phyloP scores from a whole-genome alignment of 2,329 filamentous ascomycete species.

The Fusarium vanettenii region DNA sequence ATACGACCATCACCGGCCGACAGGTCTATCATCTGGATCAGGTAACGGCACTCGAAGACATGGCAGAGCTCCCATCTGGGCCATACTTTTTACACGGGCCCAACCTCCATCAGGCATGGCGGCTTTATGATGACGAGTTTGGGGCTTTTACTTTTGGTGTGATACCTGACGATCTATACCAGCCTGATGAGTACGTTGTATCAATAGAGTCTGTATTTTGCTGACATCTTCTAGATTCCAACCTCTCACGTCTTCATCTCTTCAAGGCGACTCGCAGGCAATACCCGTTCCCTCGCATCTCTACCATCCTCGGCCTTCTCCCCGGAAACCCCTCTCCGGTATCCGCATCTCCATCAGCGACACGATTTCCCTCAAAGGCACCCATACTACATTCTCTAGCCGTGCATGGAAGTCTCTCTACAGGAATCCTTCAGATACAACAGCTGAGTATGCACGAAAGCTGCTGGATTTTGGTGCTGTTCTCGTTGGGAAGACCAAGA shows the following conservation, averaged over 20 bases:
- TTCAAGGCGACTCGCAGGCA: constrained; percentile 41
- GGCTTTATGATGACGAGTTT: constrained; percentile 52
- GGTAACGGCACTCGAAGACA: constrained; percentile 24
- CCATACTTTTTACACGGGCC: constrained; percentile 56
- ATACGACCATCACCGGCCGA: background rate
- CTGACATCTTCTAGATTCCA: constrained; percentile 45
- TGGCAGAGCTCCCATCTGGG: constrained; percentile 50
- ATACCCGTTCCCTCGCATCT: constrained; percentile 54
- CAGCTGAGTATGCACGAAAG: constrained; percentile 62
- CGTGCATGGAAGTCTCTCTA: constrained; percentile 68
- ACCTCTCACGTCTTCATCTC: constrained; percentile 42
- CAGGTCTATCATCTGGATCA: constrained; percentile 38
- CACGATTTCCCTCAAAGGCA: constrained; percentile 54
- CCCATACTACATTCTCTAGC: constrained; percentile 68
- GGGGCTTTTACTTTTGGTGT: constrained; percentile 53
- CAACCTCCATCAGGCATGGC: constrained; percentile 56
- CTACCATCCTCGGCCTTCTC: constrained; percentile 45
- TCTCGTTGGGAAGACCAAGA: constrained; percentile 65
- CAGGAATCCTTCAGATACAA: constrained; percentile 53
- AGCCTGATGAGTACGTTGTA: constrained; percentile 39
- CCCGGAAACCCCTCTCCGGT: constrained; percentile 51
- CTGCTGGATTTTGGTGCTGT: constrained; percentile 71
- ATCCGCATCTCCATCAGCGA: constrained; percentile 52
- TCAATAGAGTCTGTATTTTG: background rate
- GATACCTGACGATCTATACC: constrained; percentile 48